These are phyloP conservation scores for Saccharum spontaneum DNA, from an alignment of 176 grass and related monocot species.

Conservation along the genomic window DNA sequence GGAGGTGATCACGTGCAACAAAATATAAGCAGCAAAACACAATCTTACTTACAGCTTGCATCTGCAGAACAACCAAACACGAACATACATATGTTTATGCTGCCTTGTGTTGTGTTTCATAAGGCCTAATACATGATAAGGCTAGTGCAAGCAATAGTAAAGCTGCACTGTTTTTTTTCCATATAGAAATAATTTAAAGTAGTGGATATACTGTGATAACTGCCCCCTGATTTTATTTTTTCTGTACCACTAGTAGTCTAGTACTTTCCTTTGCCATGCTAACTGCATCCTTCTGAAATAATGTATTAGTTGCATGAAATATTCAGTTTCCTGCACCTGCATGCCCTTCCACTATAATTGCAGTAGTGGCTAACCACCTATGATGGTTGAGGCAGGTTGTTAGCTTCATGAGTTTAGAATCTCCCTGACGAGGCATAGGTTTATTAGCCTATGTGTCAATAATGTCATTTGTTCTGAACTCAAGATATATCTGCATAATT, in stretches of 20 bases:
- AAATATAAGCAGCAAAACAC: neutral
- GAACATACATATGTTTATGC: neutral
- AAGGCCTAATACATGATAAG: neutral
- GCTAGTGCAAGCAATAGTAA: neutral
- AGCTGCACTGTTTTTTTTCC: neutral
- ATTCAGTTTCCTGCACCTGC: neutral
- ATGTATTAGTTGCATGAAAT: slow-evolving; percentile 4
- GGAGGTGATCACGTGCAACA: neutral
- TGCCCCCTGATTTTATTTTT: neutral
- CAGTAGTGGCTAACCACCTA: neutral
- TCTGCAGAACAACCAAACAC: neutral
- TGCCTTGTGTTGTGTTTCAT: neutral
- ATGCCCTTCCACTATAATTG: neutral
- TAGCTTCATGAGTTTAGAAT: neutral
- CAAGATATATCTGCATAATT: neutral
- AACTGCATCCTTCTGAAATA: neutral
- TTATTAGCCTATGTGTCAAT: slow-evolving; percentile 9
- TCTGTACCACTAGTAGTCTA: neutral
- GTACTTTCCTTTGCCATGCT: neutral
- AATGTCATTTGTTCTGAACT: neutral
- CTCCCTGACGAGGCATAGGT: neutral
- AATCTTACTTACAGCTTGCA: neutral
- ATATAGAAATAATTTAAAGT: neutral
- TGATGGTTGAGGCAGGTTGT: slow-evolving; percentile 1
- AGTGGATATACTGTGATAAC: neutral